Evolutionary conservation across 768 basidiomycete genomes (phyloP), one percentile per base, ranked within the genome.

Genomic region (Scleroderma bovista): DNA sequence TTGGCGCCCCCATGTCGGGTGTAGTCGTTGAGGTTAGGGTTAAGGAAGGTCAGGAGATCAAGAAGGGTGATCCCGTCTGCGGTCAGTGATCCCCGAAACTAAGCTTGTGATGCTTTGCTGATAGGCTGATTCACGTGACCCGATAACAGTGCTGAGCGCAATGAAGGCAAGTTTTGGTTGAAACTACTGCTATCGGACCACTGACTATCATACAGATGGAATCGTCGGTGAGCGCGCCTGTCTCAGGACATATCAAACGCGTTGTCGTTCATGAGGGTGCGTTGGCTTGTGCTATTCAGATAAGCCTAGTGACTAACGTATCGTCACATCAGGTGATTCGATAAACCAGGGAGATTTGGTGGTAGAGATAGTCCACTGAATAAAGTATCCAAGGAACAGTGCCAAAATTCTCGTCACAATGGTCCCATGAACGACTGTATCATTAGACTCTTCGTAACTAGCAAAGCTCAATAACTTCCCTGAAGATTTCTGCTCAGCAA

Each of bases 21-120:
- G 95, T 98, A 44, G 93, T 98, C 48, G 89, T 99, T 16, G 96
- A 99, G 68, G 93, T 99, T 43, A 79, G 95, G 61, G 94, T 97
- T 52, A 95, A 96, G 73, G 96, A 98, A 69, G 93, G 93, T 20
- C 87, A 94, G 51, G 92, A 95, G 64, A 93, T 99, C 69, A 94
- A 87, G 83, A 95, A 93, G 72, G 96, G 96, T 45, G 96, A 99
- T 73, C 93, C 95, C 51, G 74, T 97, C 56, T 88, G 88, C 69
- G 84, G 87, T 88, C 68, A 71, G 85, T 80, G 38, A 48, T 51
- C 44, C 47, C 39, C 22, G 39, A 45, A 49, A 44, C 40, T 19
- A 39, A n/a, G 48, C 20, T 51, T 57, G 46, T 64, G 48, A 57
- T 65, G 54, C 61, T 52, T 50, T 41, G 31, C 53, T 65, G 43